Percentiles rank a stretch among this genome's conserved stretches.
Evolutionary conservation across 2,329 filamentous ascomycete species (phyloP).

Genomic region (Ceratocystis cubensis): DNA sequence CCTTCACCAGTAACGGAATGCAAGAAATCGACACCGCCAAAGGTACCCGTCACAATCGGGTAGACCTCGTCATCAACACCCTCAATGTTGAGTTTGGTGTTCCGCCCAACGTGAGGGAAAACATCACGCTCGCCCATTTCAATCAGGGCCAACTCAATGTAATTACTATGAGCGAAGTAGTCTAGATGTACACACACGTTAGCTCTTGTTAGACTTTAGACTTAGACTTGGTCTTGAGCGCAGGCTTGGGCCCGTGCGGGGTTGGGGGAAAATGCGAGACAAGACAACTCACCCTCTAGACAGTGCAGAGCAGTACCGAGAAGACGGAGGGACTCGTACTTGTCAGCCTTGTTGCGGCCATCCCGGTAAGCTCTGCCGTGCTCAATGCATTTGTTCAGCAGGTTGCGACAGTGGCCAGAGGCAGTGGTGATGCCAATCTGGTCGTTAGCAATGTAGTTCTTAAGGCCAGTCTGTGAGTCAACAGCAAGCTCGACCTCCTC

Average conservation of each 20-base stretch:
- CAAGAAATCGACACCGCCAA: conserved; percentile 87
- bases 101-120: conserved; percentile 75
- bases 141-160: conserved; percentile 74
- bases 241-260: conserved; percentile 5
- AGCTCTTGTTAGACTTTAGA: neutral
- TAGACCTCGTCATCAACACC: conserved; percentile 58
- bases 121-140: conserved; percentile 70
- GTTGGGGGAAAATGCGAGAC: neutral
- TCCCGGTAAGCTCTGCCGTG: conserved; percentile 59
- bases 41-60: conserved; percentile 79
- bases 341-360: conserved; percentile 51
- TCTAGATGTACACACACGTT: conserved; percentile 35
- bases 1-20: conserved; percentile 67
- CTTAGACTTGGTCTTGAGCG: neutral
- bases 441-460: conserved; percentile 92
- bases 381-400: conserved; percentile 63
- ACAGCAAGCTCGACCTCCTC: conserved; percentile 66
- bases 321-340: conserved; percentile 75
- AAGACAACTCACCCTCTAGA: conserved; percentile 48
- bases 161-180: conserved; percentile 89
- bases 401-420: conserved; percentile 58
- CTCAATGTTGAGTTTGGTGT: conserved; percentile 56
- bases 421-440: conserved; percentile 66
- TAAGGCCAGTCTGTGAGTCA: conserved; percentile 64
- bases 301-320: conserved; percentile 84